Percentiles rank a stretch among this genome's conserved stretches.
Conservation (phyloP, 106 monocot species). For the Vanilla planifolia region DNA sequence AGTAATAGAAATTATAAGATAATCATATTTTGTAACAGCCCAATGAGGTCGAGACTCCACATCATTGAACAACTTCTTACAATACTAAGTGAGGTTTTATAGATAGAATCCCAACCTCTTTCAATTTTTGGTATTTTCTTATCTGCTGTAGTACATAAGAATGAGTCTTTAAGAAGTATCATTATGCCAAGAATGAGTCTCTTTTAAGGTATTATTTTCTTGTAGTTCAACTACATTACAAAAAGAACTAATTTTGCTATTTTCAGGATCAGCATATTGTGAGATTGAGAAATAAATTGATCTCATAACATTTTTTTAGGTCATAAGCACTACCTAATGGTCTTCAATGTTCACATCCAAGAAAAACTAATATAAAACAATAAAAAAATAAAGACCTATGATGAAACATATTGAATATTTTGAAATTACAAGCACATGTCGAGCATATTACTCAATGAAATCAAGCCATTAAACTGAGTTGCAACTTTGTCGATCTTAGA, state of each 20-base stretch:
- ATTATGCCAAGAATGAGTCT: slow-evolving; percentile 5
- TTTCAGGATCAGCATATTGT: slow-evolving; percentile 16
- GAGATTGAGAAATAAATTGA: not conserved
- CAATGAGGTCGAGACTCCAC: slow-evolving; percentile 21
- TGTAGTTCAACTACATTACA: slow-evolving; percentile 11
- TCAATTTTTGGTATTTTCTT: too few species aligned
- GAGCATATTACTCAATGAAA: slow-evolving; percentile 15
- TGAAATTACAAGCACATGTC: slow-evolving; percentile 11
- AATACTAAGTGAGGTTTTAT: not conserved
- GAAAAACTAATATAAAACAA: not conserved
- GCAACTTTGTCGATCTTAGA: slow-evolving; percentile 10
- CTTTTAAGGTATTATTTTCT: slow-evolving; percentile 4
- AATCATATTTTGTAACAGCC: slow-evolving; percentile 9
- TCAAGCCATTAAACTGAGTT: slow-evolving; percentile 3
- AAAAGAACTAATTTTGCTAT: slow-evolving; percentile 1
- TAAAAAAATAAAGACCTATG: not conserved
- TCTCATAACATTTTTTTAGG: slow-evolving; percentile 2
- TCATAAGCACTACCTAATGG: slow-evolving; percentile 11
- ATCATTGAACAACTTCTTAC: slow-evolving; percentile 11
- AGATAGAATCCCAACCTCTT: slow-evolving; percentile 19
- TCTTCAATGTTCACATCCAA: not conserved
- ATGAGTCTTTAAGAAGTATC: not conserved
- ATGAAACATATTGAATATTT: not conserved
- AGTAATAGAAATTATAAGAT: not conserved
- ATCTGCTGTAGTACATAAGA: not conserved